A percentile compares a stretch with the other conserved stretches of the same genome.
These are phyloP conservation scores for Raddia distichophylla DNA, from an alignment of 176 grass and related monocot genomes.

Conservation along the genomic window DNA sequence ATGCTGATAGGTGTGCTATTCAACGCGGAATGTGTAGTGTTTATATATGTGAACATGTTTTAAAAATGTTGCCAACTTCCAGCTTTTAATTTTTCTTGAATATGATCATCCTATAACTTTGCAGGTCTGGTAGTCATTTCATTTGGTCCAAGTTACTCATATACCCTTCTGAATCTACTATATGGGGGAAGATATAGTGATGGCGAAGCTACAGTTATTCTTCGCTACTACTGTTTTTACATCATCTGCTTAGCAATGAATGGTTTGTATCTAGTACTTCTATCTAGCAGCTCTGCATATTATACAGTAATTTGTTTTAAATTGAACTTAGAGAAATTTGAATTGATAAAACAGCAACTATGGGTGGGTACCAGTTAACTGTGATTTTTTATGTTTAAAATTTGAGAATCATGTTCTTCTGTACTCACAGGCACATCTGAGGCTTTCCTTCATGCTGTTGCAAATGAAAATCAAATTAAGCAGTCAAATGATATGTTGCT, in stretches of 20 bases:
- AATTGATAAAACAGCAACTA: not conserved
- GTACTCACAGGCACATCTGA: conserved; percentile 80
- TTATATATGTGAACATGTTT: conserved; percentile 28
- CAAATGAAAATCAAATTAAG: conserved; percentile 86
- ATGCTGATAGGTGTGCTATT: conserved; percentile 77
- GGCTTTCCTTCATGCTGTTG: conserved; percentile 94
- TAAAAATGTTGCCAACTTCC: conserved; percentile 3
- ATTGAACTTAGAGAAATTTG: not conserved
- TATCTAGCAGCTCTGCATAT: conserved; percentile 23
- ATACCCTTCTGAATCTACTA: conserved; percentile 80
- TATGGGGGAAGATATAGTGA: conserved; percentile 81
- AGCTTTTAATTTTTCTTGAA: conserved; percentile 31
- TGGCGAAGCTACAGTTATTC: conserved; percentile 73
- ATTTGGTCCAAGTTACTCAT: conserved; percentile 99
- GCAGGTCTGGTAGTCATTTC: conserved; percentile 83
- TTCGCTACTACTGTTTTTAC: conserved; percentile 96
- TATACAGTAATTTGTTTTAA: not conserved
- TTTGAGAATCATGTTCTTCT: conserved; percentile 25
- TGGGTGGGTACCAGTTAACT: not conserved
- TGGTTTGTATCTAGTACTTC: conserved; percentile 53
- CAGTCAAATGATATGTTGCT: conserved; percentile 86
- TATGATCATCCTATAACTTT: conserved; percentile 38
- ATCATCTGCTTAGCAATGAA: conserved; percentile 91
- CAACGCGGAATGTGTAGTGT: conserved; percentile 10
- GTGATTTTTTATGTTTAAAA: not conserved